Percentiles rank a stretch among this genome's conserved stretches.
These are phyloP conservation scores for Saccharum hybrid DNA, from an alignment of 202 grass and related monocot species.

Conservation along the genomic window DNA sequence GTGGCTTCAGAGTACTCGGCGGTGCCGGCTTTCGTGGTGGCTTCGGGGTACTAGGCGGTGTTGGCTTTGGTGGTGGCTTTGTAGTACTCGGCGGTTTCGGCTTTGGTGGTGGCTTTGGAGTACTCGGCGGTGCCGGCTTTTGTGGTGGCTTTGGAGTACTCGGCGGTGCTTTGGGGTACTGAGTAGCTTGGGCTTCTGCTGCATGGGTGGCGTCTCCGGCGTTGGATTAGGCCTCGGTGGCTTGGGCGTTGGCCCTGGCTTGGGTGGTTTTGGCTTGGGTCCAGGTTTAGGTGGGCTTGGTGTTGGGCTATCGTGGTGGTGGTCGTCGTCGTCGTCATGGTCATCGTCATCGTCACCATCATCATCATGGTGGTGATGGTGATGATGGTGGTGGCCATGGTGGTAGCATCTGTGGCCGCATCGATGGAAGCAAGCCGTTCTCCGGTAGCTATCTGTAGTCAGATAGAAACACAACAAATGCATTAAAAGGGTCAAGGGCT, in stretches of 20 bases:
- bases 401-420: conserved; percentile 28
- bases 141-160: neutral
- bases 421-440: neutral
- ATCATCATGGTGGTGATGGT: neutral
- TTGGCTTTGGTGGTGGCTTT: neutral
- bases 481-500: neutral
- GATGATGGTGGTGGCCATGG: neutral
- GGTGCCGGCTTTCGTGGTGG: too few relatives aligned
- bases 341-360: neutral
- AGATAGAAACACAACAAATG: neutral
- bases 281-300: conserved; percentile 7
- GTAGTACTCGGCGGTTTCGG: neutral
- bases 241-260: neutral
- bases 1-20: too few relatives aligned
- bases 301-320: neutral
- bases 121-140: neutral
- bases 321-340: neutral
- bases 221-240: neutral
- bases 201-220: neutral
- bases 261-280: neutral
- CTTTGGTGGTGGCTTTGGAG: neutral
- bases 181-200: too few relatives aligned
- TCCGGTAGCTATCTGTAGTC: neutral
- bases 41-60: too few relatives aligned
- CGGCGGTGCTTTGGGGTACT: neutral